Evolutionary conservation across 202 grass and related monocot genomes (phyloP).

Genomic region (Zoysia matrella): DNA sequence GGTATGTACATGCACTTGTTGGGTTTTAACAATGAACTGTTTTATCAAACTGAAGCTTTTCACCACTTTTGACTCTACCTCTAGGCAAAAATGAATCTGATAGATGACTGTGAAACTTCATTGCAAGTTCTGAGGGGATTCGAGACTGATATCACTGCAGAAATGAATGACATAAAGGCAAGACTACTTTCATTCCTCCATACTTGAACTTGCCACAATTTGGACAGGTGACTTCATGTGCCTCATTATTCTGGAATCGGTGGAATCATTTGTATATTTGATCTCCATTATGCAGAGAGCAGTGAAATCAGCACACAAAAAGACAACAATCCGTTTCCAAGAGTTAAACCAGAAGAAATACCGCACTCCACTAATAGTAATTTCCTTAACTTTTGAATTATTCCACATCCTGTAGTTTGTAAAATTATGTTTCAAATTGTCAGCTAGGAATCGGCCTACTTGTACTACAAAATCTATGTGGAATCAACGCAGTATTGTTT

Average conservation of each 20-base stretch:
- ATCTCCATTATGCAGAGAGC: slow-evolving; percentile 65
- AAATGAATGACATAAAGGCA: slow-evolving; percentile 98
- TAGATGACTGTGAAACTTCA: slow-evolving; percentile 85
- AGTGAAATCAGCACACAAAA: slow-evolving; percentile 73
- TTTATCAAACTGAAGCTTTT: slow-evolving; percentile 1
- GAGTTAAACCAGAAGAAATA: slow-evolving; percentile 80
- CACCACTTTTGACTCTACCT: background rate
- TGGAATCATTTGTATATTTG: slow-evolving; percentile 26
- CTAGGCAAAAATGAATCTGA: slow-evolving; percentile 97
- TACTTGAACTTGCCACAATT: background rate
- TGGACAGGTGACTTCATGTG: background rate
- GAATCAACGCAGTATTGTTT: slow-evolving; percentile 91
- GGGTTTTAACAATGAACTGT: background rate
- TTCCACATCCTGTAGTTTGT: slow-evolving; percentile 11
- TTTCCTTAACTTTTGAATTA: slow-evolving; percentile 5
- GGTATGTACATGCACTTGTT: slow-evolving; percentile 42
- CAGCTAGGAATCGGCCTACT: slow-evolving; percentile 95
- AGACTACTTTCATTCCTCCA: slow-evolving; percentile 8
- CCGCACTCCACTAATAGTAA: slow-evolving; percentile 70
- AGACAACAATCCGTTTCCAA: slow-evolving; percentile 79
- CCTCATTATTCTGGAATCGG: background rate
- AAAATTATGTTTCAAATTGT: slow-evolving; percentile 30
- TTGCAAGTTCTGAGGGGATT: slow-evolving; percentile 97
- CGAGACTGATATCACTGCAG: slow-evolving; percentile 84
- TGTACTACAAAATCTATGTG: slow-evolving; percentile 91